A percentile compares a stretch with the other conserved stretches of the same genome.
Evolutionary conservation across 768 basidiomycete genomes (phyloP).

Genomic region (Sarcomyxa edulis): DNA sequence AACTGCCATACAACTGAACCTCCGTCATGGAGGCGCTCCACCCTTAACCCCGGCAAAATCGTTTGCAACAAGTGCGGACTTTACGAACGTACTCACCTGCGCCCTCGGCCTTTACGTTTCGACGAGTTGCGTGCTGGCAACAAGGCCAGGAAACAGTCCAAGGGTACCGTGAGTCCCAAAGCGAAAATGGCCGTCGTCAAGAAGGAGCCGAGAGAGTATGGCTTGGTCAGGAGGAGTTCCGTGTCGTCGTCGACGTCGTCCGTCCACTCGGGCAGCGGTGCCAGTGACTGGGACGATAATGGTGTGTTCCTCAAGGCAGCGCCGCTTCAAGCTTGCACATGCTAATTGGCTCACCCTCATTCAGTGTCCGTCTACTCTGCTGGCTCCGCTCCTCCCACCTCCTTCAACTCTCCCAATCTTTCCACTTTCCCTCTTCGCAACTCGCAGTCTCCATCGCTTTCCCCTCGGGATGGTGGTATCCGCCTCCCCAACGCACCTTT

Average conservation of each 20-base stretch:
- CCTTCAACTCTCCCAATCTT: slow-evolving; percentile 61
- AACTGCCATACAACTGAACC: slow-evolving; percentile 92
- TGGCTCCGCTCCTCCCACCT: slow-evolving; percentile 57
- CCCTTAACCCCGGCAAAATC: slow-evolving; percentile 87
- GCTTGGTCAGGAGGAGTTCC: slow-evolving; percentile 52
- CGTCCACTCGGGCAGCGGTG: slow-evolving; percentile 49
- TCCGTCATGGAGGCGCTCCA: slow-evolving; percentile 82
- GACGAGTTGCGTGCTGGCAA: slow-evolving; percentile 86
- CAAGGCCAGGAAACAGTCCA: slow-evolving; percentile 64
- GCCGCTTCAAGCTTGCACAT: slow-evolving; percentile 10
- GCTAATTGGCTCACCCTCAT: slow-evolving; percentile 10
- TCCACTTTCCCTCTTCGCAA: slow-evolving; percentile 58
- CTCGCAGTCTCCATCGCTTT: slow-evolving; percentile 37
- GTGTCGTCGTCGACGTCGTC: slow-evolving; percentile 55
- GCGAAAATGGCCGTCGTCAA: slow-evolving; percentile 40
- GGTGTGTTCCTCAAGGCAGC: slow-evolving; percentile 39
- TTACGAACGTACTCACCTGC: slow-evolving; percentile 84
- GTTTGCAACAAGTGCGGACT: slow-evolving; percentile 94
- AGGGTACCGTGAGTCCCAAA: slow-evolving; percentile 31
- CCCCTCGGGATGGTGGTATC: slow-evolving; percentile 48
- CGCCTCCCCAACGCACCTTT: slow-evolving; percentile 71
- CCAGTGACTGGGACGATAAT: slow-evolving; percentile 81
- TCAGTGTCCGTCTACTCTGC: slow-evolving; percentile 51
- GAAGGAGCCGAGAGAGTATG: slow-evolving; percentile 55
- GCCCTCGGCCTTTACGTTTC: slow-evolving; percentile 78